Percentiles rank a stretch among this genome's conserved stretches.
These are phyloP conservation scores for Aspergillus mulundensis DNA, from an alignment of 495 filamentous ascomycete species.

Conservation along the genomic window DNA sequence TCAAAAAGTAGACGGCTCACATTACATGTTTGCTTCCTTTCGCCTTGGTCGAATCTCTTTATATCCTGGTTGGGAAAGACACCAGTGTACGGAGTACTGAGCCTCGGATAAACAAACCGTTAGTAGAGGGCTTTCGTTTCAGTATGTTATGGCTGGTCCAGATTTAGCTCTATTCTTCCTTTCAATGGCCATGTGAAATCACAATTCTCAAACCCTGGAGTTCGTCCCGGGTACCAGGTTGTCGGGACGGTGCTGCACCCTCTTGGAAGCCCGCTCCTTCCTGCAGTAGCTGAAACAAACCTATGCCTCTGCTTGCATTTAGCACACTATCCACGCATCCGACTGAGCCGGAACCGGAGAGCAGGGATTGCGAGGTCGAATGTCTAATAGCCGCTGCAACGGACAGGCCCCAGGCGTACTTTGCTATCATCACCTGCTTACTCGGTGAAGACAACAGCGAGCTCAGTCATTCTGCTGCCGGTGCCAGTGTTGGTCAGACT, in stretches of 20 bases:
- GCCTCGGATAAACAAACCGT: background rate
- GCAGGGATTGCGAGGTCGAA: background rate
- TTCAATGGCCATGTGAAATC: background rate
- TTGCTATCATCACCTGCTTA: background rate
- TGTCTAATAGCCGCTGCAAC: background rate
- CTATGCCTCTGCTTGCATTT: background rate
- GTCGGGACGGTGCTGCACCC: conserved; percentile 7
- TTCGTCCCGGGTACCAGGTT: conserved; percentile 6
- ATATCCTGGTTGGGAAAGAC: background rate
- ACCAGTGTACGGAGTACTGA: background rate
- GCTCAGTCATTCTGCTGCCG: background rate
- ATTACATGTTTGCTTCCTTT: conserved; percentile 4
- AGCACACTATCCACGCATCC: background rate
- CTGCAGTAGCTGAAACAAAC: conserved; percentile 8
- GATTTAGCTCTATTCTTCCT: too few species aligned
- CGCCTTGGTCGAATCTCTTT: background rate
- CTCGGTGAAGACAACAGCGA: background rate
- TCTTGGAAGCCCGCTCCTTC: conserved; percentile 9
- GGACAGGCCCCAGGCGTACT: background rate
- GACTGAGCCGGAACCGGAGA: background rate
- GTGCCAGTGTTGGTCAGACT: background rate
- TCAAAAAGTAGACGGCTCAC: background rate
- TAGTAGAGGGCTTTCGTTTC: background rate
- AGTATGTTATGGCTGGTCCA: background rate
- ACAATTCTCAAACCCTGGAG: too few species aligned